Conservation (phyloP, 2,329 filamentous ascomycete genomes). For the Cladobotryum protrusum region DNA sequence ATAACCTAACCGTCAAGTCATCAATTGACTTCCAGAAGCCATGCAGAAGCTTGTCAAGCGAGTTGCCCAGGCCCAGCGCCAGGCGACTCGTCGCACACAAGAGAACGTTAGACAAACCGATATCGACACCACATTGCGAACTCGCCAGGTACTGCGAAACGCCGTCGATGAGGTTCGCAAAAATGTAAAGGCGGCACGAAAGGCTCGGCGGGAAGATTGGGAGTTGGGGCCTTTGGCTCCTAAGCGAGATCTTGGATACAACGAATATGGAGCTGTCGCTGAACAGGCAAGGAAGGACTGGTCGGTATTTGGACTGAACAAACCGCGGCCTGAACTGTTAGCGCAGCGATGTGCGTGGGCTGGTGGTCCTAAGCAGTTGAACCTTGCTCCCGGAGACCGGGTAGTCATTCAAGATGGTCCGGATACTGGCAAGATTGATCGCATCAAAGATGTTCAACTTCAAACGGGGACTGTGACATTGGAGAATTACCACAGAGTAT, state of each 20-base stretch:
- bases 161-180: conserved; percentile 28
- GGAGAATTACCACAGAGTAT: conserved; percentile 58
- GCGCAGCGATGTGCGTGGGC: conserved; percentile 47
- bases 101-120: conserved; percentile 30
- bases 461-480: conserved; percentile 54
- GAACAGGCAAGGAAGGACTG: conserved; percentile 33
- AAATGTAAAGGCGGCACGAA: conserved; percentile 35
- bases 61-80: conserved; percentile 59
- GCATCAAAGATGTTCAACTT: conserved; percentile 52
- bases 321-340: conserved; percentile 28
- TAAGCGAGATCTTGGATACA: conserved; percentile 62
- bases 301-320: conserved; percentile 25
- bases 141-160: conserved; percentile 24
- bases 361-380: conserved; percentile 51
- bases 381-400: conserved; percentile 64
- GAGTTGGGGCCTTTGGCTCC: conserved; percentile 71
- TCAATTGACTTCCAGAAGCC: conserved; percentile 6
- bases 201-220: conserved; percentile 67
- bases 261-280: conserved; percentile 52
- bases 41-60: conserved; percentile 70
- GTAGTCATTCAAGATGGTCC: conserved; percentile 74
- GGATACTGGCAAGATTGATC: conserved; percentile 78
- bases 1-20: not conserved
- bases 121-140: conserved; percentile 23
- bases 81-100: conserved; percentile 46